Evolutionary conservation across 2,329 filamentous ascomycete species (phyloP).

Genomic region (Microdochium nivale): DNA sequence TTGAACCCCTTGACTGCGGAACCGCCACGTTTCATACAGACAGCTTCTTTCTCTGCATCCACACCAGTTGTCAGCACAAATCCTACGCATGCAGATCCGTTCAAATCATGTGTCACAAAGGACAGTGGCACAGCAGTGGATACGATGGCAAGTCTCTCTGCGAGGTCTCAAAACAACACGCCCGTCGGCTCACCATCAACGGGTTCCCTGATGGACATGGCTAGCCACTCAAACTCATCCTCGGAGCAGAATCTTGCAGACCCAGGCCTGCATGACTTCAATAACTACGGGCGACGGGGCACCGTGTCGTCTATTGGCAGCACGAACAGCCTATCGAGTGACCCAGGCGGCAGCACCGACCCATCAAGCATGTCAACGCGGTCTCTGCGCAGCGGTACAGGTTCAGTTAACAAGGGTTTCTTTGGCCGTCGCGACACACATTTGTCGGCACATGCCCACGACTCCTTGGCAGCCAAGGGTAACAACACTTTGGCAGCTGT

Average conservation of each 20-base stretch:
- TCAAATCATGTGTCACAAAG: slow-evolving; percentile 46
- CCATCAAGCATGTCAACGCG: slow-evolving; percentile 9
- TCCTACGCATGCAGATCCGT: slow-evolving; percentile 55
- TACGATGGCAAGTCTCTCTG: slow-evolving; percentile 45
- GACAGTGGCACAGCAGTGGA: slow-evolving; percentile 51
- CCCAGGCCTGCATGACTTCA: not conserved
- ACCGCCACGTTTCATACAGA: slow-evolving; percentile 47
- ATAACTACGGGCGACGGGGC: slow-evolving; percentile 10
- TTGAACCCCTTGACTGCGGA: slow-evolving; percentile 26
- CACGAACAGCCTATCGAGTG: not conserved
- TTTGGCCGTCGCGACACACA: slow-evolving; percentile 18
- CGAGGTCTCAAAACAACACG: slow-evolving; percentile 35
- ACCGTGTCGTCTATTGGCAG: slow-evolving; percentile 20
- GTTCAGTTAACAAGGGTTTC: slow-evolving; percentile 15
- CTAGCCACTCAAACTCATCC: slow-evolving; percentile 12
- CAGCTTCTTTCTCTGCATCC: slow-evolving; percentile 55
- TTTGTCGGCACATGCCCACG: slow-evolving; percentile 10
- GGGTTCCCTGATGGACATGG: slow-evolving; percentile 7
- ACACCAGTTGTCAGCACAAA: slow-evolving; percentile 61
- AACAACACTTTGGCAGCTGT: slow-evolving; percentile 20
- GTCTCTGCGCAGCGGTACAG: slow-evolving; percentile 17
- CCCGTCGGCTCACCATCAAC: slow-evolving; percentile 17
- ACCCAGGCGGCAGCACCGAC: not conserved
- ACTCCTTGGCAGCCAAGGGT: slow-evolving; percentile 6
- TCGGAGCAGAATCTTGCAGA: slow-evolving; percentile 7